Evolutionary conservation across 192 early-diverging fungal species (phyloP).

Genomic region (Podila epigama): DNA sequence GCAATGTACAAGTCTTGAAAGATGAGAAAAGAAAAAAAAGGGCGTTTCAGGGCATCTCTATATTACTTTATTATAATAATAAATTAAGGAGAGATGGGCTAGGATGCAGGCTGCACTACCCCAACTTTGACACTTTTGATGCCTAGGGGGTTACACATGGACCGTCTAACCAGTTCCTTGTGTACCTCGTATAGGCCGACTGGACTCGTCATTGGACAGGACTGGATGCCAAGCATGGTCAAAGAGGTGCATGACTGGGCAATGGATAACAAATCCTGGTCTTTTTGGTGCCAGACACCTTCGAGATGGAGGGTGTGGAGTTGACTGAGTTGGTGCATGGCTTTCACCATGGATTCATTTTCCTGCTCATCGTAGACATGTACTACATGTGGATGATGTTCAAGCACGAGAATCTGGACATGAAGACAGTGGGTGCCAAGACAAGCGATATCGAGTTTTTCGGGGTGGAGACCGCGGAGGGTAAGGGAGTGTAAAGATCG

Average conservation of each 20-base stretch:
- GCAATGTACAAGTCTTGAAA: constrained; percentile 36
- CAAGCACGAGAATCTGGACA: background rate
- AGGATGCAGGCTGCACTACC: background rate
- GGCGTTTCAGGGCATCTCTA: too few relatives aligned
- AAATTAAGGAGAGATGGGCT: background rate
- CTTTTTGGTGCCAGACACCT: constrained; percentile 1
- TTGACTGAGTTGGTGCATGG: background rate
- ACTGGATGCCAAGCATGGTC: constrained; percentile 7
- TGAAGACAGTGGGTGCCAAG: background rate
- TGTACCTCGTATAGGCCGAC: constrained; percentile 1
- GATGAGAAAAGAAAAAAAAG: too few relatives aligned
- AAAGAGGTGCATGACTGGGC: background rate
- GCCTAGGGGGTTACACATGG: constrained; percentile 13
- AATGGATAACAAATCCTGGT: background rate
- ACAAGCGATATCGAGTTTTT: background rate
- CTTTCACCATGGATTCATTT: background rate
- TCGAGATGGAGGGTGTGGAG: constrained; percentile 15
- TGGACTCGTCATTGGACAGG: constrained; percentile 3
- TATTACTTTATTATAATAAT: too few relatives aligned
- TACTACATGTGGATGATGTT: background rate
- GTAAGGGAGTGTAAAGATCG: background rate
- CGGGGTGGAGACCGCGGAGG: background rate
- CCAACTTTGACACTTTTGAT: constrained; percentile 1
- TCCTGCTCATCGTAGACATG: background rate
- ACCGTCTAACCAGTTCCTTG: constrained; percentile 6